Evolutionary conservation across 2,329 filamentous ascomycete genomes (phyloP).

Genomic region (Colletotrichum sp.): DNA sequence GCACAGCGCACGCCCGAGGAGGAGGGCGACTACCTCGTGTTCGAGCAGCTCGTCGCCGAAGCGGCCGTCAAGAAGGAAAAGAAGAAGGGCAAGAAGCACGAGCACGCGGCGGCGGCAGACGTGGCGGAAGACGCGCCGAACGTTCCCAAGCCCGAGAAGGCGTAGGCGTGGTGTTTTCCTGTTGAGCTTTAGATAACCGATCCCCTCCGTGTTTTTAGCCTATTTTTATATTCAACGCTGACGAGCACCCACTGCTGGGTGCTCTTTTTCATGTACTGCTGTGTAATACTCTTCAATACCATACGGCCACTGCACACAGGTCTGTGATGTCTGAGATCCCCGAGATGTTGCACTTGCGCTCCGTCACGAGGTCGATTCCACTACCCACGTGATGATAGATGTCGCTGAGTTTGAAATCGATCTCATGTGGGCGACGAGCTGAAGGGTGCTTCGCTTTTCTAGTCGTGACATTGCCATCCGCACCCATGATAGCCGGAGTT

Average conservation of each 20-base stretch:
- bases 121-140: constrained; percentile 31
- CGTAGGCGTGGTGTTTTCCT: neutral
- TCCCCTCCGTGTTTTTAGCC: neutral
- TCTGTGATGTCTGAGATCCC: neutral
- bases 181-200: neutral
- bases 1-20: constrained; percentile 90
- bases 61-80: constrained; percentile 95
- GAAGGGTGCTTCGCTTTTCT: neutral
- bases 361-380: neutral
- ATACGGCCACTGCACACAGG: neutral
- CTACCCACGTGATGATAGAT: neutral
- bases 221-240: neutral
- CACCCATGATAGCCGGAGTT: no score
- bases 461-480: no score
- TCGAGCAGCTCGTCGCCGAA: constrained; percentile 97
- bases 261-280: neutral
- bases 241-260: neutral
- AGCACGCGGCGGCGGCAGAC: constrained; percentile 50
- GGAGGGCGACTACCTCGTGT: constrained; percentile 98
- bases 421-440: neutral
- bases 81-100: constrained; percentile 72
- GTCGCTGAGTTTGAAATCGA: neutral
- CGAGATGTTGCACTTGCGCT: neutral
- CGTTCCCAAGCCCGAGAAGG: constrained; percentile 22
- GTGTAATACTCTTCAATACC: neutral